Conservation (phyloP, 768 basidiomycete genomes). For the Amanita molliuscula region DNA sequence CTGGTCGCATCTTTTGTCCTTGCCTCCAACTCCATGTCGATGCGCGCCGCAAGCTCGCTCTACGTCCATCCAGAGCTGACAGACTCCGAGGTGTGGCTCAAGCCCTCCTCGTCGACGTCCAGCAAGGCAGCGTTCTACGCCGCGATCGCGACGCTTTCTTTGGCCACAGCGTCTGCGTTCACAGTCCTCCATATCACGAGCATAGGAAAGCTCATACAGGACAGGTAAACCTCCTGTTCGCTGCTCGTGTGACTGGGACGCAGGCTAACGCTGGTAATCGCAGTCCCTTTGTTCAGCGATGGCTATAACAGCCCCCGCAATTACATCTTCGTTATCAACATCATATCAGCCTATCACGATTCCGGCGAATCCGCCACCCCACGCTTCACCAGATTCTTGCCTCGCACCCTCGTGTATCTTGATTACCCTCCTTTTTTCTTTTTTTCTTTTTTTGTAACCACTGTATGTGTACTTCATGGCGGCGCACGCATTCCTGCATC, state of each 20-base stretch:
- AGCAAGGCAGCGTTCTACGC: conserved; percentile 15
- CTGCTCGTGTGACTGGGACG: not conserved
- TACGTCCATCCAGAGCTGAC: conserved; percentile 31
- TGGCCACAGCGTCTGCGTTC: conserved; percentile 21
- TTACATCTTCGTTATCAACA: not conserved
- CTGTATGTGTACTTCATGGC: not conserved
- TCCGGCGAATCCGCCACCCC: not conserved
- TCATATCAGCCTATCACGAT: not conserved
- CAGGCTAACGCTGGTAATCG: not conserved
- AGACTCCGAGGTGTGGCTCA: conserved; percentile 27
- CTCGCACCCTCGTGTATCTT: not conserved
- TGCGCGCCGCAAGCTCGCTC: conserved; percentile 26
- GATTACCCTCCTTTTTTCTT: not conserved
- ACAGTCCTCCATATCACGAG: conserved; percentile 22
- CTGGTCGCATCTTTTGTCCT: not conserved
- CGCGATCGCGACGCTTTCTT: conserved; percentile 21
- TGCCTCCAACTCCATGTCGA: conserved; percentile 9
- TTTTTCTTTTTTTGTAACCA: no score
- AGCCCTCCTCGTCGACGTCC: conserved; percentile 8
- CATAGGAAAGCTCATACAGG: conserved; percentile 15
- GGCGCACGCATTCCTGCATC: not conserved
- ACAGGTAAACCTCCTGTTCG: conserved; percentile 16
- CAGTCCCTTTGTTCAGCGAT: conserved; percentile 9
- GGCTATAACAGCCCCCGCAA: conserved; percentile 3
- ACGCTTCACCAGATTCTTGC: not conserved